Percentiles rank a stretch among this genome's conserved stretches.
phyloP scores from a whole-genome alignment of 2,329 filamentous ascomycete species.

The Sporothrix brasiliensis region DNA sequence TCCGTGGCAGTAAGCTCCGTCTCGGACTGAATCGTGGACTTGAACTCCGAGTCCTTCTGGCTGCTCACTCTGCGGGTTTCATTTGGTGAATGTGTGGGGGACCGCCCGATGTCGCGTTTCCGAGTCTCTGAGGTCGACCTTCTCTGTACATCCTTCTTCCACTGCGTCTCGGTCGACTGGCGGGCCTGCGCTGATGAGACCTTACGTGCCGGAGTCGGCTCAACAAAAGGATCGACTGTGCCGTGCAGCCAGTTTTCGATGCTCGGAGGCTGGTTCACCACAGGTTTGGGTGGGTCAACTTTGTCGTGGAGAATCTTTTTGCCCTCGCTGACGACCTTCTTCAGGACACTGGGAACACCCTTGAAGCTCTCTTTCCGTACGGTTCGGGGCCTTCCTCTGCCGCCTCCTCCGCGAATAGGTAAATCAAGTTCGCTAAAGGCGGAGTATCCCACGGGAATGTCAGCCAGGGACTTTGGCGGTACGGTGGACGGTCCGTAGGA shows the following conservation, averaged over 20 bases:
- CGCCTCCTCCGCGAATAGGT: slow-evolving; percentile 53
- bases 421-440: slow-evolving; percentile 68
- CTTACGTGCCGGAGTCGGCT: slow-evolving; percentile 40
- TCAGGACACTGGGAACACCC: slow-evolving; percentile 63
- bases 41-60: slow-evolving; percentile 25
- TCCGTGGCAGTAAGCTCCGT: slow-evolving; percentile 13
- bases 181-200: slow-evolving; percentile 39
- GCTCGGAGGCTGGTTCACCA: slow-evolving; percentile 61
- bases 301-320: slow-evolving; percentile 67
- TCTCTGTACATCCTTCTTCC: slow-evolving; percentile 38
- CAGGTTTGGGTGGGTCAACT: slow-evolving; percentile 57
- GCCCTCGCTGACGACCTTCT: slow-evolving; percentile 65
- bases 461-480: slow-evolving; percentile 58
- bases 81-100: slow-evolving; percentile 4
- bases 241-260: slow-evolving; percentile 68
- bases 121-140: slow-evolving; percentile 31
- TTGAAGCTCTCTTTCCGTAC: slow-evolving; percentile 62
- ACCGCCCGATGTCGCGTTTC: slow-evolving; percentile 29
- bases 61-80: slow-evolving; percentile 4
- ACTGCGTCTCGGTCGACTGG: slow-evolving; percentile 44
- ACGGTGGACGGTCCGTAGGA: slow-evolving; percentile 49
- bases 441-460: slow-evolving; percentile 66
- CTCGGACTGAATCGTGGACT: slow-evolving; percentile 30
- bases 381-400: slow-evolving; percentile 51
- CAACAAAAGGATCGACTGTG: slow-evolving; percentile 65